Conservation (phyloP, 371 early-diverging fungal species). For the Rhizopus delemar region DNA sequence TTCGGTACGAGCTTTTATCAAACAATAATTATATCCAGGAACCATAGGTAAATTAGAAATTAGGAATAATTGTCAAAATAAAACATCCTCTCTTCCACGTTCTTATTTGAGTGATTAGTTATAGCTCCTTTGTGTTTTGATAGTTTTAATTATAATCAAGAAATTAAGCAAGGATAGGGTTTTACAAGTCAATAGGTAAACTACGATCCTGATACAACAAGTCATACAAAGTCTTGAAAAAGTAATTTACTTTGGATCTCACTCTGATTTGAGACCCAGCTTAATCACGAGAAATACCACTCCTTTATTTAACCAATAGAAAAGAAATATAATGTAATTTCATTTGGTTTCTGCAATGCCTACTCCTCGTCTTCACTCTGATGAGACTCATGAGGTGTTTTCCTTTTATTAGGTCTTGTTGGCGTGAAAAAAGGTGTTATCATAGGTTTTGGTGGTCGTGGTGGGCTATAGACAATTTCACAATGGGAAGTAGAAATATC, state of each 20-base stretch:
- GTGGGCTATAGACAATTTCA: constrained; percentile 20
- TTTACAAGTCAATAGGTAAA: constrained; percentile 12
- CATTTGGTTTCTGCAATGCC: constrained; percentile 13
- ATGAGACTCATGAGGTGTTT: constrained; percentile 17
- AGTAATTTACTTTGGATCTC: neutral
- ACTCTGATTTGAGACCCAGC: constrained; percentile 6
- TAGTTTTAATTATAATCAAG: constrained; percentile 11
- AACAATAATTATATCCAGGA: too few relatives aligned
- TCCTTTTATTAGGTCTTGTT: constrained; percentile 25
- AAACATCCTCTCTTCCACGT: constrained; percentile 1
- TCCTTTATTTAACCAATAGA: constrained; percentile 15
- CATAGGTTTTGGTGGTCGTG: constrained; percentile 21
- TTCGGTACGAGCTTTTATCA: too few relatives aligned
- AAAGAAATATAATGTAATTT: constrained; percentile 15
- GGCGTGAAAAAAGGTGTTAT: constrained; percentile 23
- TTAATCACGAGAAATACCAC: constrained; percentile 15
- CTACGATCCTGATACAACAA: constrained; percentile 14
- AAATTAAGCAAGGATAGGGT: constrained; percentile 13
- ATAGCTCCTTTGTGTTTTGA: constrained; percentile 17
- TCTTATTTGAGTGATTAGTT: constrained; percentile 13
- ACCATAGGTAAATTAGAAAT: constrained; percentile 1
- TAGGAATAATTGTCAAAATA: constrained; percentile 1
- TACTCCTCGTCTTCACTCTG: constrained; percentile 19
- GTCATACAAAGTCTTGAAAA: constrained; percentile 14
- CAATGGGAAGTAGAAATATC: constrained; percentile 20